Evolutionary conservation across 345 rosid species (phyloP), one percentile per base, ranked within the genome.

Genomic region (Draba incana): DNA sequence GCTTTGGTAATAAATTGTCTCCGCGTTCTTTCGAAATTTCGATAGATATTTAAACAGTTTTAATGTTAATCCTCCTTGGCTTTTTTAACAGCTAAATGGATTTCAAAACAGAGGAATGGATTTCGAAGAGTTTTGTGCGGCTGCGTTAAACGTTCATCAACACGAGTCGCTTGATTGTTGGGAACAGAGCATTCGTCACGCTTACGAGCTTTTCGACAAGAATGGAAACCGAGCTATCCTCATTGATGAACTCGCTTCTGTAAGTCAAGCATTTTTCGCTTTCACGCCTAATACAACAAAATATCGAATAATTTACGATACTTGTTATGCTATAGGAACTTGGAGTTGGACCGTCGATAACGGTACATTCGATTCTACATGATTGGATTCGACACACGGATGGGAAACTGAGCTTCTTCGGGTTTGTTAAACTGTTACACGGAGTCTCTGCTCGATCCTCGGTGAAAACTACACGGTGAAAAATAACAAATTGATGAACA

Each of bases 61-160:
- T 48, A 41, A 37, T 41, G n/a, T 41, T 42, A 14, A 25, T 43
- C 38, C 37, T 62, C 23, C 45, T 16, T 27, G 42, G 64, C 35
- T 53, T 23, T 24, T 41, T 15, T 20, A 0, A 61, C 89, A 93
- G 97, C 83, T 93, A 63, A 81, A 80, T 70, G 80, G 86, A 64
- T 88, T 90, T 59, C 86, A 84, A 55, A 69, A 83, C 83, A 85
- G 89, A 86, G 83, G 84, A 69, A 87, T 94, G 97, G 90, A 81
- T 66, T 91, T 94, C n/a, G 90, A 86, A 78, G 99, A 94, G 79
- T 94, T 94, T 72, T 81, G 99, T 75, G 94, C 97, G 44, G 97
- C 99, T 57, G 79, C 91, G 1, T 42, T 91, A 58, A 91, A 85
- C 43, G 90, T 94, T 64, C 92, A 94, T 83, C 99, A 89, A 76